phyloP scores from a whole-genome alignment of 345 rosid species.

The Boechera stricta region DNA sequence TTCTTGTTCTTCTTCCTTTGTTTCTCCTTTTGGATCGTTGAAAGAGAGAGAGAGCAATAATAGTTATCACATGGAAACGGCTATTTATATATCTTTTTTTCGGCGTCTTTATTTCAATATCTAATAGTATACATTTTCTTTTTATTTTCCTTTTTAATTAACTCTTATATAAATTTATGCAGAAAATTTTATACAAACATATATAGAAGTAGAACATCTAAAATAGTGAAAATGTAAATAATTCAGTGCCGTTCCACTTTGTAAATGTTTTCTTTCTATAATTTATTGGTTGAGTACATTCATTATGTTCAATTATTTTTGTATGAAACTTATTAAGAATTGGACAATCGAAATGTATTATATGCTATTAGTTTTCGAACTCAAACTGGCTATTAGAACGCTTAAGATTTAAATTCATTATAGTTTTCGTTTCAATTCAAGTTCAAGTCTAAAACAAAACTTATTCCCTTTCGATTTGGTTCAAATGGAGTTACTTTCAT shows the following conservation, averaged over 20 bases:
- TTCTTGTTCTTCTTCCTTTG: constrained; percentile 16
- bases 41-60: constrained; percentile 37
- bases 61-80: constrained; percentile 42
- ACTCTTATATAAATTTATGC: constrained; percentile 1
- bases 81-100: constrained; percentile 36
- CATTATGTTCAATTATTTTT: background rate
- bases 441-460: background rate
- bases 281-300: background rate
- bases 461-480: background rate
- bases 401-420: too few relatives aligned
- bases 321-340: background rate
- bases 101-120: background rate
- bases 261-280: background rate
- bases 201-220: background rate
- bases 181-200: constrained; percentile 4
- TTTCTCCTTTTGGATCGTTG: constrained; percentile 37
- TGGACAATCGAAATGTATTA: background rate
- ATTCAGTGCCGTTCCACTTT: background rate
- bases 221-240: constrained; percentile 4
- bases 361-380: background rate
- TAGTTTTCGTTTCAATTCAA: too few relatives aligned
- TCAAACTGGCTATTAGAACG: background rate
- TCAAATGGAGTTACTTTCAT: background rate
- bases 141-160: background rate
- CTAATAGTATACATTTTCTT: background rate